Conservation (phyloP, 2,329 filamentous ascomycete genomes). For the Paradendryphiella salina region DNA sequence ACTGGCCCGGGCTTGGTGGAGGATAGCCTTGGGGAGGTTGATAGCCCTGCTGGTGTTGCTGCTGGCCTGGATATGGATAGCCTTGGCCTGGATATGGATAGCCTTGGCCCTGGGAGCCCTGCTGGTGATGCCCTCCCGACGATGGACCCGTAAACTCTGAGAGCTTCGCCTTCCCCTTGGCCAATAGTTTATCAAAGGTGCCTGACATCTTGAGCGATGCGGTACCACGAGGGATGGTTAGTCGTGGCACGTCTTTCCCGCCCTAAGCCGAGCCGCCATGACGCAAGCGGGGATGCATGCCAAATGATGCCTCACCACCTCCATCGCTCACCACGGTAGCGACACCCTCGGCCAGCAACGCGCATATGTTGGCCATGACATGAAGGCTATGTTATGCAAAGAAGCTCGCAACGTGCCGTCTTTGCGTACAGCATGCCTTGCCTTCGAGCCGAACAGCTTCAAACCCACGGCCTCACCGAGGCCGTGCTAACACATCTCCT, state of each 20-base stretch:
- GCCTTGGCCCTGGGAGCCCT: conserved; percentile 26
- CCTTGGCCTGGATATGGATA: conserved; percentile 21
- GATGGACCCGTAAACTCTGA: conserved; percentile 36
- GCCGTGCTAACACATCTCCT: neutral
- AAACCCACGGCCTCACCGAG: neutral
- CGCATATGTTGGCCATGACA: too few species aligned
- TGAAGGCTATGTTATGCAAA: too few species aligned
- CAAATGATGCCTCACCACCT: neutral
- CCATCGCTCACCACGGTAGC: neutral
- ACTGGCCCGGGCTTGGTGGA: conserved; percentile 18
- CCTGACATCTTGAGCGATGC: conserved; percentile 29
- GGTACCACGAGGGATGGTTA: neutral
- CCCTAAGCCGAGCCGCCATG: conserved; percentile 14
- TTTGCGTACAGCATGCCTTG: too few species aligned
- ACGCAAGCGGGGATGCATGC: conserved; percentile 10
- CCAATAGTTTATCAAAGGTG: conserved; percentile 41
- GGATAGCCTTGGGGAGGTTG: conserved; percentile 14
- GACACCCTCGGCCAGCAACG: neutral
- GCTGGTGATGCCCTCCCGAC: conserved; percentile 25
- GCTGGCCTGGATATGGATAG: conserved; percentile 19
- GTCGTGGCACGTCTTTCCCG: conserved; percentile 7
- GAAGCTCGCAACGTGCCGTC: too few species aligned
- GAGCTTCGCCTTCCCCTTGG: conserved; percentile 46
- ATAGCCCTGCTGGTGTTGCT: conserved; percentile 25
- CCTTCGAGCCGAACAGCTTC: too few species aligned